Evolutionary conservation across 179 eudicot species (phyloP), one percentile per base, ranked within the genome.

Genomic region (Gypsophila paniculata): DNA sequence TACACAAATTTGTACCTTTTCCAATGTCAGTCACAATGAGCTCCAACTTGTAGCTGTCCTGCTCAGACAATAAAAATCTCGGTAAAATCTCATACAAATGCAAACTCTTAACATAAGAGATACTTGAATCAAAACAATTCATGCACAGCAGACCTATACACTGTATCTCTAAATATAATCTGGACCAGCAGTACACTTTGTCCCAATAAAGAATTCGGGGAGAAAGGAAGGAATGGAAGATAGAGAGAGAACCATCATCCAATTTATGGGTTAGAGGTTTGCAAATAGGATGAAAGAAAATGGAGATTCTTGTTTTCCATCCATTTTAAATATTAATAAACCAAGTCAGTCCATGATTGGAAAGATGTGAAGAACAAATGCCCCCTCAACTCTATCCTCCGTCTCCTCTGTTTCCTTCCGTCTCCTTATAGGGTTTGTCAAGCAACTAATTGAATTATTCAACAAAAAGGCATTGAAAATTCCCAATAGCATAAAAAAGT

Each of bases 1-100:
- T 19, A 13, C 36, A 38, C 38, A 75, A 61, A 29, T 21, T 22
- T 34, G 58, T 75, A 93, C 98, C 98, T 88, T 74, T 88, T 74
- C 97, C 98, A 74, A 87, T 77, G 78, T 93, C 98, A 69, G 80
- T 83, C 26, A 88, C 79, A 18, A 82, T 79, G 44, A 93, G 79
- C 73, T 93, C 98, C 87, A 93, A 70, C 66, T 61, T 81, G 84
- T 85, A 88, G 64, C 22, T 25, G 26, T 88, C 98, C 98, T 93
- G 91, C 70, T 73, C 65, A 81, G 44, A 46, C 8, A 53, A 65
- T 2, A 53, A 54, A 53, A 66, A 23, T 6, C 18, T 57, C 38
- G 18, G 21, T 18, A 52, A 54, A 18, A 48, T 60, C n/a, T 13
- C 39, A 59, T 36, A 63, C 42, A 67, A 11, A 23, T 39, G 17